Base-by-base conservation (phyloP, 805 yeast genomes). In the Wickerhamomyces bovis region DNA sequence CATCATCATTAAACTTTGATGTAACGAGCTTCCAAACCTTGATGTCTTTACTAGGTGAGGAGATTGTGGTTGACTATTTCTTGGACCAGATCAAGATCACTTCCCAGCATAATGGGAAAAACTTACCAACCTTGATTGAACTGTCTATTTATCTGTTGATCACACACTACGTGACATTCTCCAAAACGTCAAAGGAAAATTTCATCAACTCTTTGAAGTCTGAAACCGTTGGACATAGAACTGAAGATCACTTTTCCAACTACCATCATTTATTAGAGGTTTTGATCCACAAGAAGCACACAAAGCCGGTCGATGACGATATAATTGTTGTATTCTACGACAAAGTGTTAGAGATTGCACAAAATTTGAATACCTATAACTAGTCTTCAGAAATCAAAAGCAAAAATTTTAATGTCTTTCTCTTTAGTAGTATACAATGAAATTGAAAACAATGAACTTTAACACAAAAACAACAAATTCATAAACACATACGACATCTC, bases 61-160 rank as follows among this genome's bases (percentile, higher is more conserved):
- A 46, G 7, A 23, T 41, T 8, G 42, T 57, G 4, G 18, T 61
- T 9, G 55, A 54, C 13, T 55, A 55, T 21, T 50, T 61, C 22
- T 35, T 58, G 3, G 47, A 49, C 3, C 56, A 58, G 40, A 50
- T 60, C 9, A 38, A 44, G 2, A 38, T 56, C 1, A 60, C 53
- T 11, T 36, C 40, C 2, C n/a, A 42, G 11, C 35, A 52, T 21
- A 49, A 50, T 40, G 46, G 41, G 4, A 58, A 59, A 40, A 45
- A 43, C 19, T 21, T 48, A 4, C 53, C 50, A 26, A 12, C 43
- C 3, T 26, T 54, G 10, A 21, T 58, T 7, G 64, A 60, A 22
- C 40, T 55, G 2, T 46, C 60, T 6, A 50, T 55, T 1, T 57
- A 51, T 26, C 38, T 59, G n/a, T 18, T 59, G 0, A 44, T 46